A percentile compares a stretch with the other conserved stretches of the same genome.
Evolutionary conservation across 306 rosid genomes (phyloP).

Genomic region (Albizia julibrissin): DNA sequence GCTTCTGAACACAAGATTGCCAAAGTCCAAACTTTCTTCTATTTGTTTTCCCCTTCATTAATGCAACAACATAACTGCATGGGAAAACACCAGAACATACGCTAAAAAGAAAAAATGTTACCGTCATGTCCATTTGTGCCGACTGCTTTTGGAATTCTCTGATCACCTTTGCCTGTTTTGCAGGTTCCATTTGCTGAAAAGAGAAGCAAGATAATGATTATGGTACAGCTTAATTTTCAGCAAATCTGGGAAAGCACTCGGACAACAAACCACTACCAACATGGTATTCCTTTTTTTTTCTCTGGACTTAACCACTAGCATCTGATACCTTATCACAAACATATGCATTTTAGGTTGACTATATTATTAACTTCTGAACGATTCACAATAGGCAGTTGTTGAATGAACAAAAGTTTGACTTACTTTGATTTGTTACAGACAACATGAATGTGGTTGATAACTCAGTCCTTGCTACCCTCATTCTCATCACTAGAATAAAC

Average conservation of each 20-base stretch:
- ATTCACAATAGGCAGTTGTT: background rate
- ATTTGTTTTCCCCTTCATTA: background rate
- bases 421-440: background rate
- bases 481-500: background rate
- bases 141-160: conserved; percentile 89
- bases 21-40: background rate
- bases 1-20: background rate
- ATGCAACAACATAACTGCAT: conserved; percentile 19
- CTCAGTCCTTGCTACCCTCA: background rate
- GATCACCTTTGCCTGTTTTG: conserved; percentile 92
- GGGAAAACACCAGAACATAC: conserved; percentile 9
- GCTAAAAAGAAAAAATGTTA: conserved; percentile 39
- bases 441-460: background rate
- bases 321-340: background rate
- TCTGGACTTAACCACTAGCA: background rate
- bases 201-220: conserved; percentile 30
- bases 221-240: background rate
- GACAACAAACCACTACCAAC: background rate
- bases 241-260: background rate
- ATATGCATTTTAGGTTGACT: background rate
- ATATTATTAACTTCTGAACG: background rate
- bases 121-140: conserved; percentile 98
- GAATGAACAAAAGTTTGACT: background rate
- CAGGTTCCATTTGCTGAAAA: conserved; percentile 94
- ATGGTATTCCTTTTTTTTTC: background rate